Conservation (phyloP, 768 basidiomycete species). For the Exsudoporus frostii region DNA sequence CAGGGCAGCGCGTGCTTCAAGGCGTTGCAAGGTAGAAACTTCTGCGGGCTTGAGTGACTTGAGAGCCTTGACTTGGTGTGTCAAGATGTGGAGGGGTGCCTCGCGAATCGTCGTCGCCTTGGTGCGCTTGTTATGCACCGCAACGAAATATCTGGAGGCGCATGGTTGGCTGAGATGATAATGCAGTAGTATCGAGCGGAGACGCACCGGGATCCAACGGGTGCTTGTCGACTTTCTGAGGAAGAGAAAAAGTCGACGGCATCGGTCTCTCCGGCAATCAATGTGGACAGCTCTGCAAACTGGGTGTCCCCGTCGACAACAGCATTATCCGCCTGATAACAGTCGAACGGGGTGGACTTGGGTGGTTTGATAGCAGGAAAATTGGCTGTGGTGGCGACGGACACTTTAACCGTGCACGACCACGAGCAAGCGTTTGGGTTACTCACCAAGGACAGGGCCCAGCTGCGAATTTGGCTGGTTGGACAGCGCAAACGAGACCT, state of each 20-base stretch:
- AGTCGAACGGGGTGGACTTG: constrained; percentile 54
- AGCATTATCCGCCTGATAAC: constrained; percentile 45
- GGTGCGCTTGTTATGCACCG: constrained; percentile 75
- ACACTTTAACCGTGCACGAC: constrained; percentile 21
- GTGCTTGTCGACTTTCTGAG: constrained; percentile 47
- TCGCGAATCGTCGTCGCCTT: constrained; percentile 68
- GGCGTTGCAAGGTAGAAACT: constrained; percentile 48
- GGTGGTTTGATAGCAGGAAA: constrained; percentile 68
- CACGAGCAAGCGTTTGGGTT: constrained; percentile 17
- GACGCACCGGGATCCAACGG: constrained; percentile 67
- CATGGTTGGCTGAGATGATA: neutral
- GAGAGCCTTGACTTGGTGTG: constrained; percentile 79
- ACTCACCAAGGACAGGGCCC: constrained; percentile 54
- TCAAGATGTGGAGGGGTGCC: constrained; percentile 63
- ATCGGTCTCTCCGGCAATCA: constrained; percentile 82
- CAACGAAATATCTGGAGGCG: constrained; percentile 69
- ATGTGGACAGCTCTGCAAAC: constrained; percentile 31
- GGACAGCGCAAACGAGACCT: constrained; percentile 38
- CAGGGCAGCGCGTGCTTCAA: constrained; percentile 69
- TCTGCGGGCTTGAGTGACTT: constrained; percentile 57
- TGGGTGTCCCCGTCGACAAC: constrained; percentile 24
- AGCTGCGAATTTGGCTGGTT: constrained; percentile 34
- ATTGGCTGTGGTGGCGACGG: constrained; percentile 39
- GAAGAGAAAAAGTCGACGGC: constrained; percentile 78
- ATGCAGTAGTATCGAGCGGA: neutral